phyloP scores from a whole-genome alignment of 495 filamentous ascomycete species.

The Hypoxylon rickii region DNA sequence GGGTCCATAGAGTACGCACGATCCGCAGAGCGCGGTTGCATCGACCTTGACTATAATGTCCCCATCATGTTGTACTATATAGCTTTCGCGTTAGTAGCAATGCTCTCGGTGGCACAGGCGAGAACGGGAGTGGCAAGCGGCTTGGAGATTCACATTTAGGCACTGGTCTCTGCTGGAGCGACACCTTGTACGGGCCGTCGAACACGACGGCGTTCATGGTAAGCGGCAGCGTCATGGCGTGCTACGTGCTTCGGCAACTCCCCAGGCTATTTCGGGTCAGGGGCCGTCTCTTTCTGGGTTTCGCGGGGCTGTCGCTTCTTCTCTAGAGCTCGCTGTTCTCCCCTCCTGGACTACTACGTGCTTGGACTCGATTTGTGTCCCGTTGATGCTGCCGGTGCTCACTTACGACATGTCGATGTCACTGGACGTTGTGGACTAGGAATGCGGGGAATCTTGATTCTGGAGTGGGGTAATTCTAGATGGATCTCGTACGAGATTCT shows the following conservation, averaged over 20 bases:
- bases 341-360: no score
- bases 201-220: constrained; percentile 76
- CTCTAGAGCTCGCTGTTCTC: no score
- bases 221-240: constrained; percentile 32
- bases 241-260: not conserved
- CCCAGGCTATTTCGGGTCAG: not conserved
- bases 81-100: constrained; percentile 8
- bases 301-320: no score
- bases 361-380: not conserved
- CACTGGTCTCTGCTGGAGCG: constrained; percentile 66
- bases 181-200: constrained; percentile 64
- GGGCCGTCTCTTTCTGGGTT: not conserved
- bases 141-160: constrained; percentile 50
- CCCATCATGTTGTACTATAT: constrained; percentile 65
- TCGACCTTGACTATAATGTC: constrained; percentile 87
- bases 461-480: constrained; percentile 8
- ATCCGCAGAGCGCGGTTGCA: constrained; percentile 88
- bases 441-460: constrained; percentile 24
- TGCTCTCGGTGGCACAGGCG: not conserved
- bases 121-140: not conserved
- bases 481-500: not conserved
- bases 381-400: not conserved
- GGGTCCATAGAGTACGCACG: constrained; percentile 58
- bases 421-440: not conserved
- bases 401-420: constrained; percentile 18